Percentiles rank a stretch among this genome's conserved stretches.
Evolutionary conservation across 192 early-diverging fungal species (phyloP).

Genomic region (Polychytrium aggregatum): DNA sequence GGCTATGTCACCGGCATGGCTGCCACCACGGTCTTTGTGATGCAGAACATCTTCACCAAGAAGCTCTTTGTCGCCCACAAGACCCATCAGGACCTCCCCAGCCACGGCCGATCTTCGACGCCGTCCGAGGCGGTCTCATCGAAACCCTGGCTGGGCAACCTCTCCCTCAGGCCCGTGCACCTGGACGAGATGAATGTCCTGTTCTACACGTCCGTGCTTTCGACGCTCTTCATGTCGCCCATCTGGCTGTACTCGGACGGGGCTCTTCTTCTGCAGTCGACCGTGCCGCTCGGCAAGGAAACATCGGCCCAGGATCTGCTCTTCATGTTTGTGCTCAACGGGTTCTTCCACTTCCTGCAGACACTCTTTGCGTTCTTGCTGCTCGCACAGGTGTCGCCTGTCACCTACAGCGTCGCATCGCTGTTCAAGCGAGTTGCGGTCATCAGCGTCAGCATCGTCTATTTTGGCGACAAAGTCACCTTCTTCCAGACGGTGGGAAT

Average conservation of each 20-base stretch:
- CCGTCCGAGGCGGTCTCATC: too few relatives aligned
- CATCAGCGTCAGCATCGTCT: conserved; percentile 70
- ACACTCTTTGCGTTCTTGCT: conserved; percentile 70
- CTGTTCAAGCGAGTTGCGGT: conserved; percentile 86
- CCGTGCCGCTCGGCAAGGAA: conserved; percentile 7
- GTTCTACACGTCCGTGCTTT: conserved; percentile 64
- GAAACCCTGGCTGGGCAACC: too few relatives aligned
- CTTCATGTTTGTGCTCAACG: conserved; percentile 63
- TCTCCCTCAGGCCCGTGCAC: too few relatives aligned
- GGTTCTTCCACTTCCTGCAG: conserved; percentile 70
- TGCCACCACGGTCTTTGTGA: conserved; percentile 71
- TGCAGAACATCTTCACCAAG: conserved; percentile 82
- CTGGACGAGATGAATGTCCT: conserved; percentile 81
- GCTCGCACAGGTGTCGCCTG: conserved; percentile 61
- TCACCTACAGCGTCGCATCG: conserved; percentile 77
- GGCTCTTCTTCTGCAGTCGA: conserved; percentile 5
- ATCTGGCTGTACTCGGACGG: conserved; percentile 72
- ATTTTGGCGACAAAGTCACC: conserved; percentile 66
- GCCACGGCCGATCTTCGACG: too few relatives aligned
- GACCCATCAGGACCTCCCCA: too few relatives aligned
- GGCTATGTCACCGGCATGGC: conserved; percentile 65
- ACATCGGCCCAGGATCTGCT: conserved; percentile 17
- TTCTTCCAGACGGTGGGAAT: conserved; percentile 63
- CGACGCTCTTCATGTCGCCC: conserved; percentile 66
- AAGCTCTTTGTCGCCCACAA: conserved; percentile 53